phyloP scores from a whole-genome alignment of 2,329 filamentous ascomycete genomes.

The Penicillium sp. region DNA sequence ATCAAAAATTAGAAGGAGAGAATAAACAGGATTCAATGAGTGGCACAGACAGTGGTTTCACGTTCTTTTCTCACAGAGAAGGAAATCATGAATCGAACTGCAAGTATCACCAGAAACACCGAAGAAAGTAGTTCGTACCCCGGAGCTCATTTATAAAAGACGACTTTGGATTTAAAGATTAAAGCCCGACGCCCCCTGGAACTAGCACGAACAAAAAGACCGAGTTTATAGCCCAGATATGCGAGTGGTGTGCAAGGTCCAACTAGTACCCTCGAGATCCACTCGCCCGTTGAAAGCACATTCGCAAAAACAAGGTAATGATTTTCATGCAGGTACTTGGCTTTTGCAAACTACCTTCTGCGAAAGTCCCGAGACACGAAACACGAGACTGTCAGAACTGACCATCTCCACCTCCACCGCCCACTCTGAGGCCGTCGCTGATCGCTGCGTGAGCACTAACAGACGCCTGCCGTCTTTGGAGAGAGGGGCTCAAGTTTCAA shows the following conservation, averaged over 20 bases:
- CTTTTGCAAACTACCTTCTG: not conserved
- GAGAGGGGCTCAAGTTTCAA: not conserved
- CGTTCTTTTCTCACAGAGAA: not conserved
- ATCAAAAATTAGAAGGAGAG: not conserved
- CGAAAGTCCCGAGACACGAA: not conserved
- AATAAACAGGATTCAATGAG: conserved; percentile 3
- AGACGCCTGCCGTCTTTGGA: not conserved
- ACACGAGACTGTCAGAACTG: not conserved
- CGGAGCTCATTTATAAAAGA: conserved; percentile 1
- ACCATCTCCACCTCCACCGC: not conserved
- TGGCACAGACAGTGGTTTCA: conserved; percentile 4
- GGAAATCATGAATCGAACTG: not conserved
- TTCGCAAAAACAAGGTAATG: not conserved
- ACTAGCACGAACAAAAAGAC: conserved; percentile 2
- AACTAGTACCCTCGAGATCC: conserved; percentile 6
- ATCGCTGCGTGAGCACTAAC: not conserved
- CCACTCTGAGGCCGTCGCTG: not conserved
- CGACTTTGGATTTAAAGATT: not conserved
- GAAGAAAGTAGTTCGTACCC: not conserved
- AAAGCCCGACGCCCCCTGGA: not conserved
- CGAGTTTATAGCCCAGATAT: not conserved
- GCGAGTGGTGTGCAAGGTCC: conserved; percentile 4
- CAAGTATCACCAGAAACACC: not conserved
- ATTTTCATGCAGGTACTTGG: not conserved
- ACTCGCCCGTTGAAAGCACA: not conserved